Conservation (phyloP, 2,329 filamentous ascomycete genomes). For the Colletotrichum sp. region DNA sequence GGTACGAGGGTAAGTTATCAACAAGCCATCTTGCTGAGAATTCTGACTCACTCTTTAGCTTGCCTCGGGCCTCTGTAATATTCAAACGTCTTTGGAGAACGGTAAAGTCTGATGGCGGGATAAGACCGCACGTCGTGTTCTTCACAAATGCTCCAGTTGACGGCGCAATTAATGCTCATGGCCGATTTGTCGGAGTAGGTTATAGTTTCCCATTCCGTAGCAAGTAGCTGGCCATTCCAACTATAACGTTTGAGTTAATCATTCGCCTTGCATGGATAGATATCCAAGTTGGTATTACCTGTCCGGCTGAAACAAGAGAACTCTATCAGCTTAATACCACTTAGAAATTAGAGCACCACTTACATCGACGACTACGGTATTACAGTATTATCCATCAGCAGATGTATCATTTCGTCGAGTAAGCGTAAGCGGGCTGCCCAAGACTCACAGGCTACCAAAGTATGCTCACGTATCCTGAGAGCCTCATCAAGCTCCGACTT, state of each 20-base stretch:
- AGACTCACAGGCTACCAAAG: constrained; percentile 37
- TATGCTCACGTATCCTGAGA: constrained; percentile 23
- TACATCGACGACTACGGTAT: background rate
- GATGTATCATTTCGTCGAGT: too few relatives aligned
- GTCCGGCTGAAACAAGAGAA: background rate
- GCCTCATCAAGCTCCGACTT: background rate
- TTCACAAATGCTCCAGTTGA: constrained; percentile 39
- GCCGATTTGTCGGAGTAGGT: background rate
- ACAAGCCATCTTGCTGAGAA: constrained; percentile 22
- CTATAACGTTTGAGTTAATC: constrained; percentile 12
- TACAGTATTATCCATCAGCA: background rate
- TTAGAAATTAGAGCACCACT: background rate
- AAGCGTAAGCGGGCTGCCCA: background rate
- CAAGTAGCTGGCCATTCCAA: constrained; percentile 17
- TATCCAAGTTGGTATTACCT: background rate
- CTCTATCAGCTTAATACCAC: background rate
- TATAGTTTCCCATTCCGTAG: constrained; percentile 22
- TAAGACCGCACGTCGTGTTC: constrained; percentile 47
- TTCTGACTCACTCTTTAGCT: constrained; percentile 34
- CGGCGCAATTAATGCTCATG: constrained; percentile 46
- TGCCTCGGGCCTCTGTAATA: constrained; percentile 50
- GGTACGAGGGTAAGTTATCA: background rate
- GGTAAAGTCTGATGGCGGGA: constrained; percentile 50
- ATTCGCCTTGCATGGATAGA: background rate
- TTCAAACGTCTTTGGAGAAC: constrained; percentile 32